phyloP scores from a whole-genome alignment of 2,329 filamentous ascomycete species.

The Colletotrichum tropicicola region DNA sequence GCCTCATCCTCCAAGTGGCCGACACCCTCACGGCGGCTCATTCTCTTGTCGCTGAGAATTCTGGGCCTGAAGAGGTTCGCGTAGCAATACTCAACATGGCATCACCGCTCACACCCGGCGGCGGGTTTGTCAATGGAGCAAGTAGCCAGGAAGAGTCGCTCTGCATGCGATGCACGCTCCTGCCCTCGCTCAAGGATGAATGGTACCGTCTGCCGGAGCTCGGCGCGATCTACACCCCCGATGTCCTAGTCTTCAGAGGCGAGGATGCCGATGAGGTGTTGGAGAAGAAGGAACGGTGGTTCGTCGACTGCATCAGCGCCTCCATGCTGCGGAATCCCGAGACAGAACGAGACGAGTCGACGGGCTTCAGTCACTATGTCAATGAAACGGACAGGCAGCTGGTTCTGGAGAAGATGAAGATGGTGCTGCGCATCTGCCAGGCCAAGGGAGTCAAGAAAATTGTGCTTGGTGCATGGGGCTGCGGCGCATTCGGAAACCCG shows the following conservation, averaged over 20 bases:
- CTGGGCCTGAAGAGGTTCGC: conserved; percentile 32
- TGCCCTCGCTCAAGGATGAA: conserved; percentile 64
- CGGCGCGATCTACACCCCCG: conserved; percentile 63
- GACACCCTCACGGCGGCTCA: conserved; percentile 65
- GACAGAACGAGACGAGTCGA: conserved; percentile 45
- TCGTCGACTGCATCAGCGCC: conserved; percentile 65
- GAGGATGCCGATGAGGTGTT: conserved; percentile 45
- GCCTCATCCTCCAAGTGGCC: conserved; percentile 54
- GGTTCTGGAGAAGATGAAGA: conserved; percentile 63
- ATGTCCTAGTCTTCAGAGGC: conserved; percentile 66
- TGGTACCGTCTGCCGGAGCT: conserved; percentile 69
- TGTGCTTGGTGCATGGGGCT: conserved; percentile 72
- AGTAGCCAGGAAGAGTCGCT: conserved; percentile 70
- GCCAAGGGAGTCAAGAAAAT: conserved; percentile 55
- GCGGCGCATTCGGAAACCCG: conserved; percentile 71
- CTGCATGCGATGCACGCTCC: conserved; percentile 67
- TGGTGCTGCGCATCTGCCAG: conserved; percentile 61
- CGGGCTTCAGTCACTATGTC: conserved; percentile 46
- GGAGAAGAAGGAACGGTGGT: conserved; percentile 61
- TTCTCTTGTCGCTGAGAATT: conserved; percentile 35
- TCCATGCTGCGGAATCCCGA: conserved; percentile 69
- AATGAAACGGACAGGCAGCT: conserved; percentile 59
- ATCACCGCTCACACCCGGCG: conserved; percentile 67
- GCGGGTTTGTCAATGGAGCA: conserved; percentile 68
- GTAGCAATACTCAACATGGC: conserved; percentile 71